A percentile compares a stretch with the other conserved stretches of the same genome.
phyloP scores from a whole-genome alignment of 441 rosid species.

The Aquilaria agallochum region DNA sequence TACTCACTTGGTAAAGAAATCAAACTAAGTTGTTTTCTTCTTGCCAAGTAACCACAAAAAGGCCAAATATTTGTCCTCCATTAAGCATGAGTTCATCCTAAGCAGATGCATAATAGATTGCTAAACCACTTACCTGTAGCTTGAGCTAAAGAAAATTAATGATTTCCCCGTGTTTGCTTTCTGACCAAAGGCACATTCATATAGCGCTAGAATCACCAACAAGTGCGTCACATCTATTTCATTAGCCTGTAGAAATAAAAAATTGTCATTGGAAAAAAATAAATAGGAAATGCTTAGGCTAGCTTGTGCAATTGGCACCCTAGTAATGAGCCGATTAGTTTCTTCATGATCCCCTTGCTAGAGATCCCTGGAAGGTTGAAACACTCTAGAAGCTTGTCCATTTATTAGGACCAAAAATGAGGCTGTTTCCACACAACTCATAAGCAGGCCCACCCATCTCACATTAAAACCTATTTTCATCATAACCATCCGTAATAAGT shows the following conservation, averaged over 20 bases:
- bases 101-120: no score
- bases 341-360: conserved; percentile 5
- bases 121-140: no score
- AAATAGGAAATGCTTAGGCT: background rate
- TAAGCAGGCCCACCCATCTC: background rate
- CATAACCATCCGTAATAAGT: background rate
- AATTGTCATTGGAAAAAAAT: conserved; percentile 1
- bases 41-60: no score
- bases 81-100: background rate
- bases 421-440: background rate
- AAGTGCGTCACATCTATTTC: background rate
- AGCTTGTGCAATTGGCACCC: background rate
- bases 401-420: background rate
- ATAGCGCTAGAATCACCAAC: background rate
- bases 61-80: no score
- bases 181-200: background rate
- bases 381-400: background rate
- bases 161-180: background rate
- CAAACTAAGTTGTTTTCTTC: no score
- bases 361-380: background rate
- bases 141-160: background rate
- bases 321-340: background rate
- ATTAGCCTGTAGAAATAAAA: background rate
- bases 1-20: no score
- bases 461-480: background rate